phyloP scores from a whole-genome alignment of 129 eudicot species.

The Gnaphalium uliginosum region DNA sequence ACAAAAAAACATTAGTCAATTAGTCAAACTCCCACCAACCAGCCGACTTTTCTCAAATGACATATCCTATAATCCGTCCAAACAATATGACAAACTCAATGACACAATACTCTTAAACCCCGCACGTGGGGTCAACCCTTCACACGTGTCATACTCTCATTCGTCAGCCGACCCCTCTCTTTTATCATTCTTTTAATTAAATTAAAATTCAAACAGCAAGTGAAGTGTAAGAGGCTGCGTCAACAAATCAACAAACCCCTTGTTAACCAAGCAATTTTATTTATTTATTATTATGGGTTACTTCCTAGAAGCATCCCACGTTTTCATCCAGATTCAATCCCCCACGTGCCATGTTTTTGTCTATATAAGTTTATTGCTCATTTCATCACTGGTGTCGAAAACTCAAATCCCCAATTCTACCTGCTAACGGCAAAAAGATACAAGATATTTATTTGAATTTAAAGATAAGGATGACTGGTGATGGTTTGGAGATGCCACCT shows the following conservation, averaged over 20 bases:
- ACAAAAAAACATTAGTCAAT: constrained; percentile 6
- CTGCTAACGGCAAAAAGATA: neutral
- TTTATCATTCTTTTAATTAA: neutral
- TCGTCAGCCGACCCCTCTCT: constrained; percentile 14
- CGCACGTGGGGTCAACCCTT: constrained; percentile 42
- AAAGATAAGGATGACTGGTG: constrained; percentile 5
- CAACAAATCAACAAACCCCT: constrained; percentile 25
- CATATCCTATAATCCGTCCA: constrained; percentile 22
- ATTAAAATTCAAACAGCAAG: neutral
- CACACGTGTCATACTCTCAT: constrained; percentile 31
- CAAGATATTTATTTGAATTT: no score
- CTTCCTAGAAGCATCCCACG: constrained; percentile 35
- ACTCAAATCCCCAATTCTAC: neutral
- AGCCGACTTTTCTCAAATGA: constrained; percentile 33
- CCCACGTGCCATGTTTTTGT: constrained; percentile 32
- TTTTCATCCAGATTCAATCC: constrained; percentile 41
- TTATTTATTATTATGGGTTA: neutral
- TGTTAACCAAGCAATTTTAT: constrained; percentile 25
- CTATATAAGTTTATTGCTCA: constrained; percentile 10
- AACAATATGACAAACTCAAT: constrained; percentile 44
- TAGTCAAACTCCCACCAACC: constrained; percentile 38
- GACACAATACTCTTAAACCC: constrained; percentile 41
- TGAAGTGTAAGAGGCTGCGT: constrained; percentile 28
- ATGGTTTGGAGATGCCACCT: constrained; percentile 44
- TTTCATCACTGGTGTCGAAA: constrained; percentile 37